Conservation (phyloP, 139 green algal genomes). For the Ettlia oleoabundans region DNA sequence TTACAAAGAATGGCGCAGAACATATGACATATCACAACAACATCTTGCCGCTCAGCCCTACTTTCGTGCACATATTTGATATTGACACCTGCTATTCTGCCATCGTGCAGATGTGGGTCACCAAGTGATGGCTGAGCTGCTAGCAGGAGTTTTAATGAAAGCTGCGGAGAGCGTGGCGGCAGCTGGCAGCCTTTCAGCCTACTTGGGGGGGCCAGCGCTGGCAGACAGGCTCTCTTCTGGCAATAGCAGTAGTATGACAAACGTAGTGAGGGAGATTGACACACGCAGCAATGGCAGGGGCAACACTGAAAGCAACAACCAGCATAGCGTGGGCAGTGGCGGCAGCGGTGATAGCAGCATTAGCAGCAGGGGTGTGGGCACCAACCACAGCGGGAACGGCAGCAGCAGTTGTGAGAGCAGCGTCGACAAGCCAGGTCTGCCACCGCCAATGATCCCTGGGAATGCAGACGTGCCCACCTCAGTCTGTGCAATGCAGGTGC, state of each 20-base stretch:
- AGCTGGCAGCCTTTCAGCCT: no score
- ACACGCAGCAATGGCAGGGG: no score
- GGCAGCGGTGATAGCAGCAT: not conserved
- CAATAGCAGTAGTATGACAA: not conserved
- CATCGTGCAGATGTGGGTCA: slow-evolving; percentile 9
- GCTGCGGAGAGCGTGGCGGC: not conserved
- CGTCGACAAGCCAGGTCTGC: not conserved
- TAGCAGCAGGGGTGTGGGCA: not conserved
- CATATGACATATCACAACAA: no score
- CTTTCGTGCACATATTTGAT: not conserved
- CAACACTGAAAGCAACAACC: no score
- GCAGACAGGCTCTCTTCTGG: not conserved
- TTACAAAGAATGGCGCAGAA: no score
- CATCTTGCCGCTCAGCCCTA: no score
- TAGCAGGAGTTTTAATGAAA: not conserved
- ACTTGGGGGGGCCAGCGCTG: no score
- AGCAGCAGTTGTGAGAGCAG: not conserved
- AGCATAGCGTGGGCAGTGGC: no score
- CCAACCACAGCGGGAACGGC: not conserved
- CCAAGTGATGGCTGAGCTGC: slow-evolving; percentile 11
- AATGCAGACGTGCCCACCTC: slow-evolving; percentile 21
- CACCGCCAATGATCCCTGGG: slow-evolving; percentile 20
- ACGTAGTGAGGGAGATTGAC: no score
- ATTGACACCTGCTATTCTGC: not conserved
- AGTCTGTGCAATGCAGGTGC: slow-evolving; percentile 21